Base-by-base conservation (phyloP, 345 rosid genomes). In the Psidium friedrichsthalianum region DNA sequence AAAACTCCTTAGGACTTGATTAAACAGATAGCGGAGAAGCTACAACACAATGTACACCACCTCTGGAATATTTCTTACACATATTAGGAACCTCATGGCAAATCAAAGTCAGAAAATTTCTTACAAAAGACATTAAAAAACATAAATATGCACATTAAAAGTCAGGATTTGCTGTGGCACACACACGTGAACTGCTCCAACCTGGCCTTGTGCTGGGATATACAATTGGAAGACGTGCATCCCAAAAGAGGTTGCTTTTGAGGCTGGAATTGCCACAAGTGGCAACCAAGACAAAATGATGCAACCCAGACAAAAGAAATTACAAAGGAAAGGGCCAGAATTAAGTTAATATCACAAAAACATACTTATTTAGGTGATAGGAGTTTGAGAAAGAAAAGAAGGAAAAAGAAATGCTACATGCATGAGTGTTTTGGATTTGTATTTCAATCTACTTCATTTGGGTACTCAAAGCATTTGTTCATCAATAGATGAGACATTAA, bases 21-120 rank as follows among this genome's bases (percentile, higher is more conserved):
- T 32, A 16, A 16, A 32, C 44, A 32, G 78, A 64, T 32, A 32
- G 24, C 22, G 1, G 22, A 64, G 44, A 64, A 86, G 29, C 88
- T 69, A 85, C 84, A 47, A 74, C 83, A 61, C 56, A 83, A 56
- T 58, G 87, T 84, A 86, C 83, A 54, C 87, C 59, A 85, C 51
- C 85, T 80, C 53, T 74, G 85, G 85, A 29, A 58, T 42, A 32
- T 64, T 32, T 16, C 42, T 64, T 32, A 64, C 44, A 20, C 78
- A 8, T 64, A 64, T 64, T 86, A 64, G 78, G 11, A 32, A 40
- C 44, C 78, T 64, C 78, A 32, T 0, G 12, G 44, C 24, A 64
- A 36, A 64, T 16, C 42, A 64, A 64, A 32, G 32, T 64, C 78
- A 64, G 22, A 64, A 64, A 32, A 32, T 32, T 64, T 64, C 24